Base-by-base conservation (phyloP, 2,329 filamentous ascomycete species). In the Colletotrichum cereale region DNA sequence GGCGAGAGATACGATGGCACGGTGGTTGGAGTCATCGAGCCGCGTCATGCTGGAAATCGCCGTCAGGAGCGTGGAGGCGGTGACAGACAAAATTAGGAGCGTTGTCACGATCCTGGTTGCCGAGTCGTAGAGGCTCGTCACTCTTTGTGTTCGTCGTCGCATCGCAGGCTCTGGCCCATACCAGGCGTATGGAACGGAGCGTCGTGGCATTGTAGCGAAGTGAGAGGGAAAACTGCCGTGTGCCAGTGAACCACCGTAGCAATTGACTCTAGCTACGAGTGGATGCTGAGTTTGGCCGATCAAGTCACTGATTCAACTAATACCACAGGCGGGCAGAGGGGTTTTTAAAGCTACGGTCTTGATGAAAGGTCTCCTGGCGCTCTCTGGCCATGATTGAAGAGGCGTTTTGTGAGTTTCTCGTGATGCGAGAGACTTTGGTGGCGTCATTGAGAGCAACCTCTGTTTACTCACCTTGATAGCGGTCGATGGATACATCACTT, bases 371-470 rank as follows among this genome's bases (percentile, higher is more conserved):
- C 4, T 3, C n/a, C 26, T n/a, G 56, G 26, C 6, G 44, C 2
- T 11, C 31, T 29, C 5, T 50, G 21, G 3, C 5, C 47, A 21
- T 26, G 11, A 50, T 24, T 8, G n/a, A 36, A 12, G n/a, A 50
- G 44, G 58, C 58, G 58, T 38, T 34, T 18, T 8, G 31, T 50
- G 44, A 50, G 58, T 62, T 62, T 50, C n/a, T 62, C 29, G 31
- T 38, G n/a, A 50, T 50, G n/a, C 3, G 36, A 3, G 31, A 62
- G n/a, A 36, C 44, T 62, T 62, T 26, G n/a, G 58, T 47, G 58
- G 58, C 58, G 58, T 40, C n/a, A 29, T 8, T 61, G 5, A 16
- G 16, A 14, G n/a, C 47, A 34, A 12, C 4, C 10, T 6, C 7
- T 10, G 5, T 62, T 21, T 4, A 38, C 3, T 42, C n/a, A 42